A percentile compares a stretch with the other conserved stretches of the same genome.
Evolutionary conservation across 2,329 filamentous ascomycete genomes (phyloP).

Genomic region (Phialocephala sp.): DNA sequence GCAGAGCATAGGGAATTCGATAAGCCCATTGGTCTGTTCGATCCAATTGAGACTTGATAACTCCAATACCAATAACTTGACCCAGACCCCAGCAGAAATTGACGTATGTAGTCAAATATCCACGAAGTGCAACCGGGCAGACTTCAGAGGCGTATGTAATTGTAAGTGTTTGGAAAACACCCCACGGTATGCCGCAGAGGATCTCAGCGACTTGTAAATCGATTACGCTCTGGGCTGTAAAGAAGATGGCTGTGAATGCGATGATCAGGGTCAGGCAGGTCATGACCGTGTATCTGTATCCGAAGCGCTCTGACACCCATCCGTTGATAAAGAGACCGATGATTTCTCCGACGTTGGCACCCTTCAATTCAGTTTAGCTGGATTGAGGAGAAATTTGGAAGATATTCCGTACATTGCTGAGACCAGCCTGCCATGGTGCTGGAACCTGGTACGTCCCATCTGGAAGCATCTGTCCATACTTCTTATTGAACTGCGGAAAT

Average conservation of each 20-base stretch:
- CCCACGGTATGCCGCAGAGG: slow-evolving; percentile 54
- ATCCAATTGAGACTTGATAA: slow-evolving; percentile 53
- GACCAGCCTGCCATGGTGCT: slow-evolving; percentile 45
- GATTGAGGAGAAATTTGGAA: background rate
- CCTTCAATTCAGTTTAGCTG: slow-evolving; percentile 25
- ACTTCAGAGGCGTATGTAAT: slow-evolving; percentile 54
- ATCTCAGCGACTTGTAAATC: slow-evolving; percentile 56
- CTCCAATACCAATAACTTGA: slow-evolving; percentile 56
- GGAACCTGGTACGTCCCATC: slow-evolving; percentile 44
- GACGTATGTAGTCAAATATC: slow-evolving; percentile 61
- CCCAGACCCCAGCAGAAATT: slow-evolving; percentile 62
- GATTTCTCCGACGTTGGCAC: slow-evolving; percentile 46
- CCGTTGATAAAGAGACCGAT: slow-evolving; percentile 57
- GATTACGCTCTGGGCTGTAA: slow-evolving; percentile 54
- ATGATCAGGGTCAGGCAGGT: slow-evolving; percentile 51
- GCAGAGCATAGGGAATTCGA: slow-evolving; percentile 54
- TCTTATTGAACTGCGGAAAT: slow-evolving; percentile 44
- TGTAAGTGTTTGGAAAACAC: slow-evolving; percentile 50
- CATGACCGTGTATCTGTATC: slow-evolving; percentile 57
- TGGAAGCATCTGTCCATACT: slow-evolving; percentile 43
- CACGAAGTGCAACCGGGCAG: slow-evolving; percentile 60
- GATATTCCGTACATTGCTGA: slow-evolving; percentile 39
- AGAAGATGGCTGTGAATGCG: slow-evolving; percentile 56
- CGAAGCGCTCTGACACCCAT: slow-evolving; percentile 55
- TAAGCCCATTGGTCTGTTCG: slow-evolving; percentile 55